phyloP scores from a whole-genome alignment of 2,329 filamentous ascomycete genomes.

The Fusarium sp. region DNA sequence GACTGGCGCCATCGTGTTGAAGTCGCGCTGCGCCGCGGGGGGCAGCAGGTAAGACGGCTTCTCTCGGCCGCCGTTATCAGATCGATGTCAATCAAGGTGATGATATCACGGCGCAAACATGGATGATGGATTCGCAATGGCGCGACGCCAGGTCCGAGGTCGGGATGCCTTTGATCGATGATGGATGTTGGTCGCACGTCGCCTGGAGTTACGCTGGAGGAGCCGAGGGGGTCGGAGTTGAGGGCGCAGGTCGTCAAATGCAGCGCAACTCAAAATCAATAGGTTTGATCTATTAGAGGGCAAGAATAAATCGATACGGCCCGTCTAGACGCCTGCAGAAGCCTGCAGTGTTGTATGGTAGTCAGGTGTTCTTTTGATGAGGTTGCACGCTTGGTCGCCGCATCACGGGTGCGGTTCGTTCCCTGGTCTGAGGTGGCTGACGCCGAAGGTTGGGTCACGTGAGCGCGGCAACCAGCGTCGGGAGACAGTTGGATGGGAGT shows the following conservation, averaged over 20 bases:
- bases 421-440: conserved; percentile 38
- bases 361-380: conserved; percentile 34
- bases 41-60: conserved; percentile 32
- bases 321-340: neutral
- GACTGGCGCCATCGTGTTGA: conserved; percentile 62
- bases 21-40: conserved; percentile 41
- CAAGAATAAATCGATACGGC: neutral
- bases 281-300: conserved; percentile 26
- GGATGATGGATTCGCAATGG: conserved; percentile 27
- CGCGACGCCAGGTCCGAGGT: conserved; percentile 21
- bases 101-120: conserved; percentile 38
- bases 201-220: conserved; percentile 37
- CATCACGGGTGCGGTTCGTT: conserved; percentile 39
- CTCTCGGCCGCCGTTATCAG: conserved; percentile 25
- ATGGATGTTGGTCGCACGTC: conserved; percentile 34
- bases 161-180: conserved; percentile 10
- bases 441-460: conserved; percentile 37
- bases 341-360: conserved; percentile 11
- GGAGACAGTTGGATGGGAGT: neutral
- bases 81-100: conserved; percentile 16
- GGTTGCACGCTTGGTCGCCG: conserved; percentile 37
- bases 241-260: conserved; percentile 29
- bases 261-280: conserved; percentile 26
- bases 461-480: conserved; percentile 8
- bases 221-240: conserved; percentile 26